Evolutionary conservation across 2,329 filamentous ascomycete genomes (phyloP).

Genomic region (Xylariaceae sp.): DNA sequence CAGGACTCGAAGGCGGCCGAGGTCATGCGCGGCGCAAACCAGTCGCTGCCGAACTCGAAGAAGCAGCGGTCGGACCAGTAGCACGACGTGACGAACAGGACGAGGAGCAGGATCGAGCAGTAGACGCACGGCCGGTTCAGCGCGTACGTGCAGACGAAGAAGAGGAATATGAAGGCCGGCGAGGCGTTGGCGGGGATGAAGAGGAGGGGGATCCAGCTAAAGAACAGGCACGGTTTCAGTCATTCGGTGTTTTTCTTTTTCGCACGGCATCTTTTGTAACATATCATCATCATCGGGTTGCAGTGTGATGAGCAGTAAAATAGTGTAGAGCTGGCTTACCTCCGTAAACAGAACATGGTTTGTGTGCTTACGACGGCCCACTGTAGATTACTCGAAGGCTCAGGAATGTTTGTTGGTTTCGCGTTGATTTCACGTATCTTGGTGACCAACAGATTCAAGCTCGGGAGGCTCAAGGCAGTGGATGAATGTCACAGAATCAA

Average conservation of each 20-base stretch:
- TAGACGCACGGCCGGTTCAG: slow-evolving; percentile 96
- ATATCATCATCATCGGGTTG: too few relatives aligned
- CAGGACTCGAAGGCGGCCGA: slow-evolving; percentile 63
- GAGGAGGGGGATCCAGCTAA: slow-evolving; percentile 78
- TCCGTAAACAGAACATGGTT: slow-evolving; percentile 58
- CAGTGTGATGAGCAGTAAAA: background rate
- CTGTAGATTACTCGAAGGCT: too few relatives aligned
- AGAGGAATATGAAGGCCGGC: slow-evolving; percentile 78
- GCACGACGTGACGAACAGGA: slow-evolving; percentile 88
- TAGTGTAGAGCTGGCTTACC: slow-evolving; percentile 34
- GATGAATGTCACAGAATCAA: too few relatives aligned
- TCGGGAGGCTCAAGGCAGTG: too few relatives aligned
- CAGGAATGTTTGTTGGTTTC: too few relatives aligned
- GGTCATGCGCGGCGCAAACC: slow-evolving; percentile 74
- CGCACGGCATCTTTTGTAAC: background rate
- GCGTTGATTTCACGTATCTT: too few relatives aligned
- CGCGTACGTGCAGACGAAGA: slow-evolving; percentile 91
- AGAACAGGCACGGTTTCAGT: background rate
- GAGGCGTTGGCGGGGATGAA: slow-evolving; percentile 85
- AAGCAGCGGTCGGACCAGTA: slow-evolving; percentile 88
- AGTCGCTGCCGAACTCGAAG: slow-evolving; percentile 87
- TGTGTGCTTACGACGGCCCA: too few relatives aligned
- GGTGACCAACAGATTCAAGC: too few relatives aligned
- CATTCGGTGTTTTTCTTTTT: background rate
- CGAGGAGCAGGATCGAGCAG: slow-evolving; percentile 90